Base-by-base conservation (phyloP, 352 stramenopile genomes). In the Globisporangium alternatum region DNA sequence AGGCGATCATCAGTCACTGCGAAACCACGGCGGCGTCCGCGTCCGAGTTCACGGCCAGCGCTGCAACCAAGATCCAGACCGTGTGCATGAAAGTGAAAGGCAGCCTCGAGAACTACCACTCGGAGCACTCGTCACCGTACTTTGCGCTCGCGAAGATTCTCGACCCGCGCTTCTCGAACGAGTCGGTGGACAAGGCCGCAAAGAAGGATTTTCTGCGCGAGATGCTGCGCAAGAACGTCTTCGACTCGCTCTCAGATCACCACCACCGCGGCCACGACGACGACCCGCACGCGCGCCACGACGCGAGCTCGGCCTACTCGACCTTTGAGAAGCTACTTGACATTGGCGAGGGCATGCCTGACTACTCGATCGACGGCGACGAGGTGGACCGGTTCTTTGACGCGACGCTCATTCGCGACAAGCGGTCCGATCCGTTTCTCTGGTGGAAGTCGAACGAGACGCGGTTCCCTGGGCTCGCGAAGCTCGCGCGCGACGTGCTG, bases 371-470 rank as follows among this genome's bases (percentile, higher is more conserved):
- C 41, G 83, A 90, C 60, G 83, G 83, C 1, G 83, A 92, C 41
- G 83, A 92, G 44, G 83, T 92, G 4, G 83, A 92, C 62, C 79
- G 83, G n/a, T 92, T 92, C 68, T 92, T 92, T 28, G 83, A 92
- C 30, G 83, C 83, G 8, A 92, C 83, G 43, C 74, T 92, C 31
- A 86, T 92, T 62, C 81, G 83, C 8, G 83, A 92, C 69, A 92
- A 92, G 64, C 78, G 81, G 15, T 92, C 83, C 12, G 83, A 92
- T 52, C 83, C 83, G 59, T 89, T 92, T 52, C 58, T 92, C 59
- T 92, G 83, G 83, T 92, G 83, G 83, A 92, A 89, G 64, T 92
- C 83, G 48, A 92, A 92, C 64, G 83, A 88, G 62, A 90, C 83
- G 41, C 78, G 83, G 31, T 92, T 92, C 60, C 83, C 83, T 0